Conservation (phyloP, 371 early-diverging fungal genomes). For the Syncephalis plumigaleata region DNA sequence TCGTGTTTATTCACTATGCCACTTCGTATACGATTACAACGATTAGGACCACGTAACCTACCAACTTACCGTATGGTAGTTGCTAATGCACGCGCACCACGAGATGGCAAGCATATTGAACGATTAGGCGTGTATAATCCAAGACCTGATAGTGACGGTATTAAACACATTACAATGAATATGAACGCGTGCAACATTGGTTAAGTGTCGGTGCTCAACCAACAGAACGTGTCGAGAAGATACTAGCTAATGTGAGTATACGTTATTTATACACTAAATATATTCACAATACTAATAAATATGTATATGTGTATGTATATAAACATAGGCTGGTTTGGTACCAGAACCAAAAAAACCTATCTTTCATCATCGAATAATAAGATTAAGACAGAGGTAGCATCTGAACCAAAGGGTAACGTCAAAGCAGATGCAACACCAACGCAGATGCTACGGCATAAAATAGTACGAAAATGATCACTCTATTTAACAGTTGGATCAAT, state of each 20-base stretch:
- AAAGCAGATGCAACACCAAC: background rate
- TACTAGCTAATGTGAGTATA: slow-evolving; percentile 66
- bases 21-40: slow-evolving; percentile 59
- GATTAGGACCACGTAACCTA: slow-evolving; percentile 70
- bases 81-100: slow-evolving; percentile 59
- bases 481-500: too few relatives aligned
- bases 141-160: slow-evolving; percentile 47
- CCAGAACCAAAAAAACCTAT: background rate
- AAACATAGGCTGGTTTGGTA: background rate
- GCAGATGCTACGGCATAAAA: background rate
- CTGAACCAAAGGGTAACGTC: too few relatives aligned
- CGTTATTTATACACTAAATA: background rate
- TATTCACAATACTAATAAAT: background rate
- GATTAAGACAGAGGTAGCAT: too few relatives aligned
- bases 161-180: slow-evolving; percentile 73
- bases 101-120: slow-evolving; percentile 82
- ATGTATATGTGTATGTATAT: background rate
- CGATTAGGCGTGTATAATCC: slow-evolving; percentile 86
- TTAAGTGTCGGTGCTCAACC: slow-evolving; percentile 90
- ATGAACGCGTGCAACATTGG: slow-evolving; percentile 91
- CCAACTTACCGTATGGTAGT: slow-evolving; percentile 93
- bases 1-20: background rate
- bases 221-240: slow-evolving; percentile 62
- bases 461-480: too few relatives aligned
- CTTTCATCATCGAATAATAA: too few relatives aligned